Percentiles rank a stretch among this genome's conserved stretches.
These are phyloP conservation scores for Fomes fomentarius DNA, from an alignment of 1,284 basidiomycete genomes.

Conservation along the genomic window DNA sequence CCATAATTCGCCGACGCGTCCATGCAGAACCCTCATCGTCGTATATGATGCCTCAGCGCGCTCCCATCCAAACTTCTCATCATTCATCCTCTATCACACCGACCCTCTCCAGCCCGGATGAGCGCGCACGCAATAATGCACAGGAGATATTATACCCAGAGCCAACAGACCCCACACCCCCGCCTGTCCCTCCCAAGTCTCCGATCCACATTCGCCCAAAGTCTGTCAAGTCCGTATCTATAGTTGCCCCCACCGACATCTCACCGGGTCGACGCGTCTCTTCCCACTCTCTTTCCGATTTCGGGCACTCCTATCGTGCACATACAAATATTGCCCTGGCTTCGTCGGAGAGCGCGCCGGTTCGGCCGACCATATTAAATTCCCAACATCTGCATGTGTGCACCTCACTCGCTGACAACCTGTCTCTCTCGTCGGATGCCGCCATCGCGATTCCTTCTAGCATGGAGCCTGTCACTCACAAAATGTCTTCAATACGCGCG, in stretches of 20 bases:
- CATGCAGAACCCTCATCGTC: background rate
- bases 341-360: conserved; percentile 23
- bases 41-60: background rate
- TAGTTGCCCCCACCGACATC: conserved; percentile 24
- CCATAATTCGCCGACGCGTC: conserved; percentile 1
- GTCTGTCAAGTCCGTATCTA: conserved; percentile 25
- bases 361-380: conserved; percentile 16
- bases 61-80: conserved; percentile 4
- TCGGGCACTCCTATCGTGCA: conserved; percentile 21
- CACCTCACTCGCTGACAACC: conserved; percentile 10
- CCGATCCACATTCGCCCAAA: conserved; percentile 13
- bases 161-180: conserved; percentile 12
- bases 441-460: conserved; percentile 7
- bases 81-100: conserved; percentile 7
- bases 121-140: conserved; percentile 2
- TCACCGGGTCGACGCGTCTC: conserved; percentile 15
- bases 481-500: conserved; percentile 14
- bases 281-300: conserved; percentile 24
- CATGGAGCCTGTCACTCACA: conserved; percentile 18
- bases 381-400: conserved; percentile 12
- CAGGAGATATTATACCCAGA: conserved; percentile 1
- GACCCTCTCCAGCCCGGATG: background rate
- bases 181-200: conserved; percentile 22
- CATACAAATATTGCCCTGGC: conserved; percentile 15
- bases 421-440: conserved; percentile 15